These are phyloP conservation scores for Mangifera indica DNA, from an alignment of 345 rosid genomes.

Conservation along the genomic window DNA sequence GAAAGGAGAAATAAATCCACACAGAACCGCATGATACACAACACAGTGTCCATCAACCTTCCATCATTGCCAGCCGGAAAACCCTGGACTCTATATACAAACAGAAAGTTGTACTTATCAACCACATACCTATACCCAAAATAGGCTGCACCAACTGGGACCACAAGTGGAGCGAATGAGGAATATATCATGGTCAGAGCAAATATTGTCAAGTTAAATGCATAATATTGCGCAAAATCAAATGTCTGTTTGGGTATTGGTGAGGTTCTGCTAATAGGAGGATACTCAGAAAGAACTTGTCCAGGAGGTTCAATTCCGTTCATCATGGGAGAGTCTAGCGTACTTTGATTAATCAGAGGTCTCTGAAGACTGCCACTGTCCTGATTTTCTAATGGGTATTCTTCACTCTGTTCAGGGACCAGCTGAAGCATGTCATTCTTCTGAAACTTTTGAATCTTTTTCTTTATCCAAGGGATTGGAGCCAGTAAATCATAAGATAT, in stretches of 20 bases:
- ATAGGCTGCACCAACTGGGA: constrained; percentile 89
- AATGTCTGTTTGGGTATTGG: constrained; percentile 93
- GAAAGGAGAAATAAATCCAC: constrained; percentile 81
- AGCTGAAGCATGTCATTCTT: constrained; percentile 97
- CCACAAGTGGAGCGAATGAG: constrained; percentile 86
- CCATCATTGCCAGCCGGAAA: constrained; percentile 98
- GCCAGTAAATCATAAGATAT: constrained; percentile 89
- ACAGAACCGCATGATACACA: constrained; percentile 80
- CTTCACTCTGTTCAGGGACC: constrained; percentile 88
- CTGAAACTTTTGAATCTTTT: constrained; percentile 73
- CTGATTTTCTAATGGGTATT: constrained; percentile 74
- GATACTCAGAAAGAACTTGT: constrained; percentile 80
- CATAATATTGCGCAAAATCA: constrained; percentile 96
- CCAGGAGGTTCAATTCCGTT: constrained; percentile 49
- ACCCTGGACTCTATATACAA: constrained; percentile 86
- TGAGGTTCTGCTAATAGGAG: constrained; percentile 83
- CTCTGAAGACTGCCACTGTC: constrained; percentile 53
- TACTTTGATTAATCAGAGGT: constrained; percentile 65
- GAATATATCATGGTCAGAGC: constrained; percentile 92
- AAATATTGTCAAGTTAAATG: constrained; percentile 89
- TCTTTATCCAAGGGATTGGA: constrained; percentile 98
- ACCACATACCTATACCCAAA: constrained; percentile 95
- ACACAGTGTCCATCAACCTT: constrained; percentile 90
- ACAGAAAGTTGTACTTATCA: constrained; percentile 93
- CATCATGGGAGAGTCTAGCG: constrained; percentile 59